Base-by-base conservation (phyloP, 768 basidiomycete species). In the Leccinum subgranulosum region DNA sequence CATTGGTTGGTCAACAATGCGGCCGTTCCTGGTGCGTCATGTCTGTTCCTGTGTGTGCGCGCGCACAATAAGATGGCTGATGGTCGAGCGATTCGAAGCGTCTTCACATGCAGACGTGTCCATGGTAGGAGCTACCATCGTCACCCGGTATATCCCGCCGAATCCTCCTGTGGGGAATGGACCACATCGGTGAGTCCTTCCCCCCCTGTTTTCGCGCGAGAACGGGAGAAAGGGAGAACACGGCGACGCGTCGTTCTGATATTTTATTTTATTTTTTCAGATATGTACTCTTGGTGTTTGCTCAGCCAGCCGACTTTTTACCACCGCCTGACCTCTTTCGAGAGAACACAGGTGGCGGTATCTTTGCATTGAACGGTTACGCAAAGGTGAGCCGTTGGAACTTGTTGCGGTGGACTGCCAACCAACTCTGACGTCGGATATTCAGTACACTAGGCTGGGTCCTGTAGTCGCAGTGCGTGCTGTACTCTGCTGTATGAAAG, bases 1-100 rank as follows among this genome's bases (percentile, higher is more conserved):
- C 92, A 92, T 75, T 93, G 90, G 90, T 82, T 93, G 49, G 82
- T 85, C 59, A 90, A 92, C 69, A 76, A 79, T 23, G 88, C 82
- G 17, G 77, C 76, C 4, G 57, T 87, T 41, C 63, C 68, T 23
- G 74, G 84, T 83, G 29, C 15, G 73, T 66, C 31, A 14, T n/a
- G n/a, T 27, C 19, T 47, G 17, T n/a, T 33, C 19, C 47, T 49
- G 41, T n/a, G 39, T 41, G 36, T 39, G 21, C 33, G 23, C 7
- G 17, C 43, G 15, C 17, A 23, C 23, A 45, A 15, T 46, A 17
- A 36, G 29, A 34, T 45, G 33, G 1, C 14, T 55, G 23, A 57
- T 43, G 29, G 28, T 12, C 17, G 7, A 21, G 6, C 28, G 27
- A 3, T 39, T n/a, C 9, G n/a, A 52, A 55, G 54, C 51, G 36